phyloP scores from a whole-genome alignment of 768 basidiomycete genomes.

The Gautieria morchelliformis region DNA sequence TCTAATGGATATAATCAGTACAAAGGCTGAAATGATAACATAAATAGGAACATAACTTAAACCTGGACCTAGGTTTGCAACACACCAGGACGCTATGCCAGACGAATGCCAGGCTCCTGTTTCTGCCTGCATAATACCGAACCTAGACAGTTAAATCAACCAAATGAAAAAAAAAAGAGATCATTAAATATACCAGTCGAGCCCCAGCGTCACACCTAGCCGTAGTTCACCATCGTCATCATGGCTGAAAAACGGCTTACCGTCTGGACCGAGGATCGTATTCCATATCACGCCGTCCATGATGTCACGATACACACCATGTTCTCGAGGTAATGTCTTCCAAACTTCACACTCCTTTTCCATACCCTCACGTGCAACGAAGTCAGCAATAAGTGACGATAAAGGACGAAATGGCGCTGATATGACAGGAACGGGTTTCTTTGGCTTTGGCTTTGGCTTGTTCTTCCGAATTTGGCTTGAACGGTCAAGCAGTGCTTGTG shows the following conservation, averaged over 20 bases:
- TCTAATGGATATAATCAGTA: neutral
- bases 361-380: too few species aligned
- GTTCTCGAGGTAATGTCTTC: slow-evolving; percentile 13
- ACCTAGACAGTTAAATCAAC: neutral
- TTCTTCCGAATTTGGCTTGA: too few species aligned
- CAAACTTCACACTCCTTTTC: neutral
- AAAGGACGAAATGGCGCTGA: neutral
- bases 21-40: neutral
- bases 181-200: slow-evolving; percentile 25
- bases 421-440: too few species aligned
- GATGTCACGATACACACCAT: neutral
- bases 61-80: neutral
- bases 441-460: too few species aligned
- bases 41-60: neutral
- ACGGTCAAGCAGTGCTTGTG: too few species aligned
- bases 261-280: slow-evolving; percentile 8
- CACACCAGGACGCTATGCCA: neutral
- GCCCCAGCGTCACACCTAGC: slow-evolving; percentile 20
- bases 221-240: slow-evolving; percentile 19
- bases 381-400: neutral
- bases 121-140: neutral
- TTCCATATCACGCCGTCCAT: too few species aligned
- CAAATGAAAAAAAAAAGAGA: neutral
- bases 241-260: slow-evolving; percentile 18
- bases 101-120: neutral